These are phyloP conservation scores for Coprinopsis sp. DNA, from an alignment of 768 basidiomycete genomes.

Conservation along the genomic window DNA sequence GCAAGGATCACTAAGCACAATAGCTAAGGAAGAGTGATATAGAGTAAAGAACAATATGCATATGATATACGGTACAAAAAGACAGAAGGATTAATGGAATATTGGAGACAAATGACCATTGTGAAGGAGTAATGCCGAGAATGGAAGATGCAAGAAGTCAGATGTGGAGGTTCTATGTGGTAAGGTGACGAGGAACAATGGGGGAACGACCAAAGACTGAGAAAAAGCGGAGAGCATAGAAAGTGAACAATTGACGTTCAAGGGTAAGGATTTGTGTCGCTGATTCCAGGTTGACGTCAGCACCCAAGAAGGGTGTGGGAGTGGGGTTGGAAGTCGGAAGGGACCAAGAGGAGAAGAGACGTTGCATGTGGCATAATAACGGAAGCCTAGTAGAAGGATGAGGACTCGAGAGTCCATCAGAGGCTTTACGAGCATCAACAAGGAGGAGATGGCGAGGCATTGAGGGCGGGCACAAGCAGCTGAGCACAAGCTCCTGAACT, in stretches of 20 bases:
- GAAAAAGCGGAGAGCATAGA: background rate
- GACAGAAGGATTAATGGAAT: no score
- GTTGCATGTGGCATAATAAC: no score
- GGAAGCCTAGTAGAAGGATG: background rate
- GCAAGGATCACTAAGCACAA: no score
- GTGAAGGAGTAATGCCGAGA: background rate
- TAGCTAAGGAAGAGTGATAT: no score
- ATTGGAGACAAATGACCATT: background rate
- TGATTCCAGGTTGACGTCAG: background rate
- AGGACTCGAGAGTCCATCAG: background rate
- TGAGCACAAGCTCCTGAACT: background rate
- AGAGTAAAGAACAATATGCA: no score
- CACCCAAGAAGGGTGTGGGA: no score
- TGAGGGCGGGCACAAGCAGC: background rate
- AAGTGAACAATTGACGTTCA: background rate
- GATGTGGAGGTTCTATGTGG: background rate
- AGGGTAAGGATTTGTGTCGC: background rate
- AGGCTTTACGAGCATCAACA: background rate
- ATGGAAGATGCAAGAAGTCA: background rate
- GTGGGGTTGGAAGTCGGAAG: no score
- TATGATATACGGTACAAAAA: no score
- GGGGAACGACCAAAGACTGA: conserved; percentile 1
- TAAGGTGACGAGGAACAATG: background rate
- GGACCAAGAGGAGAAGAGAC: no score
- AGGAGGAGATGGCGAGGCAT: background rate